Evolutionary conservation across 352 stramenopile species (phyloP), one percentile per base, ranked within the genome.

Genomic region (Globisporangium perplexum): DNA sequence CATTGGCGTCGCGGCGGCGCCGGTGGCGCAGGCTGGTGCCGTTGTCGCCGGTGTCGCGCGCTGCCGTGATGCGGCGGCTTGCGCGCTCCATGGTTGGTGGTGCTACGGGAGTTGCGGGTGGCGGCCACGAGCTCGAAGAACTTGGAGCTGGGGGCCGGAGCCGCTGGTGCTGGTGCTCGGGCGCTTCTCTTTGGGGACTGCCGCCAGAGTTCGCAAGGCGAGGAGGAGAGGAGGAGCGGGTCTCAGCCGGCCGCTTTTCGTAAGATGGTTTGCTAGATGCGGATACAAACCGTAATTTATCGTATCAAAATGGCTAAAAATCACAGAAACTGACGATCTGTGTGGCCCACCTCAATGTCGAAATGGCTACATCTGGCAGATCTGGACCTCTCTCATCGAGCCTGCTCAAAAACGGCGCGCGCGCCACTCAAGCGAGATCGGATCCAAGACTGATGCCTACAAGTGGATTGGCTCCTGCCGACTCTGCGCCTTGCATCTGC

Each of bases 41-140:
- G 36, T 39, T 62, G 39, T 59, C 65, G 60, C 64, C 67, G 31
- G 26, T 6, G 41, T 60, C n/a, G 47, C 31, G 54, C 15, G 57
- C 55, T 12, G 57, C 59, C 46, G 57, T 57, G 48, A 66, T 75
- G 52, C 72, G 73, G 51, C 78, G 75, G 41, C 63, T 89, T 24
- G 72, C 59, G 28, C 75, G 74, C 55, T 88, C 66, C 74, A 83
- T 86, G 20, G 33, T 8, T 46, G 41, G 2, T 14, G n/a, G 41
- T 46, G 41, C 4, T 36, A 8, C 31, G 0, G 31, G 7, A 5
- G 33, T 2, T 38, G 33, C 33, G 10, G 33, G 11, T 18, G 33
- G 33, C 14, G 33, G 11, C 14, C 2, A 5, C 4, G 11, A 18
- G 33, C 33, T 18, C 33, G 33, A 12, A 35, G 4, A 35, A 7